Percentiles rank a stretch among this genome's conserved stretches.
Evolutionary conservation across 495 filamentous ascomycete species (phyloP).

Genomic region (Aspergillus mulundensis): DNA sequence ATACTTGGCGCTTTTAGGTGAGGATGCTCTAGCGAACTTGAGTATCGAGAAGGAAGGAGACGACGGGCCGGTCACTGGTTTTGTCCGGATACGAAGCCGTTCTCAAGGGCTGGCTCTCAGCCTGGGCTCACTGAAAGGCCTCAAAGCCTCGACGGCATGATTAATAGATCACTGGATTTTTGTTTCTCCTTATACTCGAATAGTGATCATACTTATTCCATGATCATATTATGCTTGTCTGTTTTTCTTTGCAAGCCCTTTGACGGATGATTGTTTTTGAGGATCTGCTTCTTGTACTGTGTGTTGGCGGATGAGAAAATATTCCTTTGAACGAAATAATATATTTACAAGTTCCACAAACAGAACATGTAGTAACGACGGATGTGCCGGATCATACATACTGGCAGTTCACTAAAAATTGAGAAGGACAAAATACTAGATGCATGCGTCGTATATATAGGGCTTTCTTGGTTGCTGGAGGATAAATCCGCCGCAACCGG

Average conservation of each 20-base stretch:
- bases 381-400: background rate
- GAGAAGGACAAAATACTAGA: background rate
- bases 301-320: conserved; percentile 32
- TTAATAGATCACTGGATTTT: conserved; percentile 26
- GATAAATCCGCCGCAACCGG: background rate
- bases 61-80: conserved; percentile 94
- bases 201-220: conserved; percentile 21
- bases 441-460: background rate
- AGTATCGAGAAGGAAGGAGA: conserved; percentile 98
- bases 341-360: conserved; percentile 1
- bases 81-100: conserved; percentile 95
- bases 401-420: background rate
- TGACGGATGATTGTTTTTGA: conserved; percentile 33
- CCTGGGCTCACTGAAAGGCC: conserved; percentile 88
- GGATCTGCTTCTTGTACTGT: conserved; percentile 26
- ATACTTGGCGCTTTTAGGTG: conserved; percentile 57
- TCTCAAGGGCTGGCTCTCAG: conserved; percentile 94
- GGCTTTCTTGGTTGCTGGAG: background rate
- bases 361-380: background rate
- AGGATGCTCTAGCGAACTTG: conserved; percentile 97
- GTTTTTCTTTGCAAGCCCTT: conserved; percentile 18
- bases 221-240: conserved; percentile 15
- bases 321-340: conserved; percentile 17
- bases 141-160: conserved; percentile 59
- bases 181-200: conserved; percentile 18